Evolutionary conservation across 1,284 basidiomycete genomes (phyloP), one percentile per base, ranked within the genome.

Genomic region (Ceratobasidium sp.): DNA sequence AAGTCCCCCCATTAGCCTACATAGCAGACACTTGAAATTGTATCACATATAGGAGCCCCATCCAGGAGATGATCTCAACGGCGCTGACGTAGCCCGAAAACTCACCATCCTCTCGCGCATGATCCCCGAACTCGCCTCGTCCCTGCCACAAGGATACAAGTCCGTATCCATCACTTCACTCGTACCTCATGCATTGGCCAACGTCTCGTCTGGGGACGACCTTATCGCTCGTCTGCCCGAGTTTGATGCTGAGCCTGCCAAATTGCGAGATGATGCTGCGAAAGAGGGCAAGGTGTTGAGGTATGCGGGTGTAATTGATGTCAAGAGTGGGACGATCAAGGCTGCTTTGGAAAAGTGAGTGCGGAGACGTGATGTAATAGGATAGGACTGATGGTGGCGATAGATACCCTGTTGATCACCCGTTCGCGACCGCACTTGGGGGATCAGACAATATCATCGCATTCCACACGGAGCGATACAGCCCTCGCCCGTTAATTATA

Each of bases 371-470:
- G n/a, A 47, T 40, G 73, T 53, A 84, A 78, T 13, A 55, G 29
- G 38, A 27, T 52, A 53, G 35, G 17, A 1, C 29, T 54, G 22
- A 17, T 54, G 4, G 20, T 68, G 57, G 49, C 22, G 45, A 40
- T 72, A 96, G 93, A 77, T 98, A 98, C 78, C 87, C 94, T 7
- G 84, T 83, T 25, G 86, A 88, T 29, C 96, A 99, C 78, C 91
- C 96, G 0, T 98, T 99, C 75, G 96, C 95, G 0, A 96, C 95
- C 0, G 93, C 94, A 0, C 86, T 99, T 12, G 92, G 92, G 35
- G 97, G 96, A 0, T 94, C 94, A 27, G 97, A 99, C 80, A 99
- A 98, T 79, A 98, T 99, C 77, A 87, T 99, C 77, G 93, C 96
- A 82, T 98, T 98, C 86, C 89, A 93, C 78, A 98, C 96, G 0